Conservation (phyloP, 495 filamentous ascomycete species). For the Friedmanniomyces endolithicus region DNA sequence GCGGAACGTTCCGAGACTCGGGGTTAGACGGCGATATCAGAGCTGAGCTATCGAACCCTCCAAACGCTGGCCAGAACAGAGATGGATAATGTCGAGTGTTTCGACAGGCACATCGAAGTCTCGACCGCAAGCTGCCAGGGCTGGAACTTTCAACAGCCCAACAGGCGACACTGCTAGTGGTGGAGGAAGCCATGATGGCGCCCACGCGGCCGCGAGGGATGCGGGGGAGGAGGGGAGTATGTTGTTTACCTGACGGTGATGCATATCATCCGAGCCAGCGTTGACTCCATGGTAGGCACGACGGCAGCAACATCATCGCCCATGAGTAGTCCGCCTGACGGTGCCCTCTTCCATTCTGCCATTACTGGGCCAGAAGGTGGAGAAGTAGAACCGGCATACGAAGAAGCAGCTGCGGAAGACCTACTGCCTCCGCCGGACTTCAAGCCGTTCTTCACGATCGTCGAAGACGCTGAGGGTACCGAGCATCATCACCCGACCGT, state of each 20-base stretch:
- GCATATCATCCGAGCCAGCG: not conserved
- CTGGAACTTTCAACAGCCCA: no score
- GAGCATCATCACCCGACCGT: constrained; percentile 64
- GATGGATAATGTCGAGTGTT: not conserved
- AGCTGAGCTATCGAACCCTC: not conserved
- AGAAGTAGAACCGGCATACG: constrained; percentile 8
- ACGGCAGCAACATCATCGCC: not conserved
- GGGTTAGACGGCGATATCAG: no score
- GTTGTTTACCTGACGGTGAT: not conserved
- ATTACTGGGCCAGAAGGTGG: not conserved
- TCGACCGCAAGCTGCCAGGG: no score
- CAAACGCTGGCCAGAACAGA: not conserved
- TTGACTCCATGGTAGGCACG: not conserved
- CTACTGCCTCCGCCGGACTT: constrained; percentile 38
- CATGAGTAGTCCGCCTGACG: not conserved
- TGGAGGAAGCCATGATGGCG: not conserved
- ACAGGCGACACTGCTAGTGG: no score
- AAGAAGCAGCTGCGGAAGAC: constrained; percentile 22
- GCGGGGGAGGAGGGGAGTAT: not conserved
- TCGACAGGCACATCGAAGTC: not conserved
- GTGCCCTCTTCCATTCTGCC: not conserved
- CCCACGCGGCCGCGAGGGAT: not conserved
- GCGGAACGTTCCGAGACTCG: no score
- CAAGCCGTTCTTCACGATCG: constrained; percentile 52
- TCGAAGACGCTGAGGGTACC: constrained; percentile 43